Evolutionary conservation across 2,329 filamentous ascomycete species (phyloP).

Genomic region (Cercospora sp.): DNA sequence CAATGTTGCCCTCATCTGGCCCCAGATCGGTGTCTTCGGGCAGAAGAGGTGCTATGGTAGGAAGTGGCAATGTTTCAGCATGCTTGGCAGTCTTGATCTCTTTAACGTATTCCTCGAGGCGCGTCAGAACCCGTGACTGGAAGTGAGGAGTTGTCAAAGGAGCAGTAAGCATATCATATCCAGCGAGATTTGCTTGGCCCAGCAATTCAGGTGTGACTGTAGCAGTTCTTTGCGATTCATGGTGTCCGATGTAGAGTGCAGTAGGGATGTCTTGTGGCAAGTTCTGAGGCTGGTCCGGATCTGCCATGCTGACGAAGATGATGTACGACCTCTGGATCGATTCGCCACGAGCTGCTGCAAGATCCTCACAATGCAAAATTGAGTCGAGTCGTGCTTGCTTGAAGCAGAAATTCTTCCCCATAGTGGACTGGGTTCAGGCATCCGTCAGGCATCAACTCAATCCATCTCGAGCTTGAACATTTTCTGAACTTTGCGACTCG

Average conservation of each 20-base stretch:
- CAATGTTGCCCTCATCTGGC: constrained; percentile 67
- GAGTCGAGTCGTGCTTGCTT: not conserved
- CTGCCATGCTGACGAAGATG: constrained; percentile 9
- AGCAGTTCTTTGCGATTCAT: constrained; percentile 61
- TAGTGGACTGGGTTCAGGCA: not conserved
- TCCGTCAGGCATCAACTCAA: not conserved
- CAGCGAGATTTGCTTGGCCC: constrained; percentile 59
- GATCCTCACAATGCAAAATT: not conserved
- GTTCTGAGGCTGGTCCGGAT: constrained; percentile 2
- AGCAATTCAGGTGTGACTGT: constrained; percentile 58
- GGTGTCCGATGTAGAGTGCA: constrained; percentile 70
- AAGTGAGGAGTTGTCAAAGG: constrained; percentile 76
- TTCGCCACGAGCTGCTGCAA: not conserved
- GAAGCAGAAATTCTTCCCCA: constrained; percentile 5
- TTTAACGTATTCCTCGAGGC: constrained; percentile 59
- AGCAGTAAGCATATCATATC: constrained; percentile 75
- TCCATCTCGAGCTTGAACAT: not conserved
- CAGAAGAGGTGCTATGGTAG: constrained; percentile 63
- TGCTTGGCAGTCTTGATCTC: constrained; percentile 45
- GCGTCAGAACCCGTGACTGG: constrained; percentile 64
- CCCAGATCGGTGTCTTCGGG: constrained; percentile 76
- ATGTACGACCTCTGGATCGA: not conserved
- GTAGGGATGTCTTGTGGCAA: constrained; percentile 42
- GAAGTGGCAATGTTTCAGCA: constrained; percentile 44
- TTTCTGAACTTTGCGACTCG: constrained; percentile 3